Evolutionary conservation across 2,329 filamentous ascomycete species (phyloP), one percentile per base, ranked within the genome.

Genomic region (Cladophialophora yegresii): DNA sequence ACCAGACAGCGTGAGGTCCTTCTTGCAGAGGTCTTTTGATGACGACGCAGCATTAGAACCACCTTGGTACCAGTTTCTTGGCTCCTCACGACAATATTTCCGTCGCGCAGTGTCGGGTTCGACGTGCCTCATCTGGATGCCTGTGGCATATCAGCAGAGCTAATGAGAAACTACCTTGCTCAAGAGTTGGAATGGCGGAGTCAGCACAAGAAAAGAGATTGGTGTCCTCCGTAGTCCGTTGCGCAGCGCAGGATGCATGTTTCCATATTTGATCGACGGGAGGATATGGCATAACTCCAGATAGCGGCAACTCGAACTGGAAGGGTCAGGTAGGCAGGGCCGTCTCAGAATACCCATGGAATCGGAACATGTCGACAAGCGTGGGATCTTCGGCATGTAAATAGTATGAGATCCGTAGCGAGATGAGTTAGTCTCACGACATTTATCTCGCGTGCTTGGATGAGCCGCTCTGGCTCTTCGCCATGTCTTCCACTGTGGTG

Each of bases 1-100:
- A 32, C 70, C 58, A 4, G 67, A 67, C 26, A 71, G 67, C 7
- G 66, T 69, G 23, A 71, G 58, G 36, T 70, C 69, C 43, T 67
- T 68, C 28, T 70, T 45, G 28, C 70, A 68, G 26, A 71, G 67
- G 49, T 70, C 69, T 55, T 69, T 71, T 22, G 64, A 67, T 10
- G 64, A 62, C 23, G 69, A 63, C n/a, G 66, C 66, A 59, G 70
- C 68, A 22, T 66, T 58, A 23, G 64, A n/a, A n/a, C n/a, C n/a
- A n/a, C n/a, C n/a, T n/a, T n/a, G n/a, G n/a, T n/a, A n/a, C n/a
- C n/a, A n/a, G n/a, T n/a, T n/a, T n/a, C n/a, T n/a, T n/a, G n/a
- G n/a, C n/a, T n/a, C n/a, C n/a, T 71, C 22, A 70, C 69, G 23
- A 70, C 67, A n/a, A 71, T 65, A 22, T 28, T 63, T 22, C 58